phyloP scores from a whole-genome alignment of 140 eudicot genomes.

The Stevia rebaudiana region DNA sequence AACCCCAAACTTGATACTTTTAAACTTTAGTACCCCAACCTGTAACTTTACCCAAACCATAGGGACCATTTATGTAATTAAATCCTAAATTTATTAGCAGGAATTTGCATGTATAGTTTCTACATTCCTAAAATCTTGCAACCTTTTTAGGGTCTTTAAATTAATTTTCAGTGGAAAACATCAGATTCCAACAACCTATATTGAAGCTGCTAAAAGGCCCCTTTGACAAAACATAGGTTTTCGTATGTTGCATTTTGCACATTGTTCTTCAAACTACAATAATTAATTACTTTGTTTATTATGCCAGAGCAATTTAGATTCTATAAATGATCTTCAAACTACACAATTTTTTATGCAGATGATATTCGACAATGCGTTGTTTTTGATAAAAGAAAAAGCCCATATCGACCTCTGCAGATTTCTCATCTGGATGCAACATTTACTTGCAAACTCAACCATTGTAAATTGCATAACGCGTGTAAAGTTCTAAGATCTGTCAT shows the following conservation, averaged over 20 bases:
- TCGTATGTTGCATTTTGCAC: background rate
- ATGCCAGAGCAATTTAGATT: background rate
- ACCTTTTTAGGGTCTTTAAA: background rate
- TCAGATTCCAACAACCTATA: background rate
- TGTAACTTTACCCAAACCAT: too few relatives aligned
- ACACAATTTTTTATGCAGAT: conserved; percentile 30
- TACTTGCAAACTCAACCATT: conserved; percentile 14
- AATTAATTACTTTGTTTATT: conserved; percentile 5
- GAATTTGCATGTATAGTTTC: background rate
- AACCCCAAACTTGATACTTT: too few relatives aligned
- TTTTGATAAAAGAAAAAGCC: conserved; percentile 22
- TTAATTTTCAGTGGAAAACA: background rate
- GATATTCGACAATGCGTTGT: conserved; percentile 10
- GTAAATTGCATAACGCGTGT: conserved; percentile 20
- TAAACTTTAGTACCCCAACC: too few relatives aligned
- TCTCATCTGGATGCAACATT: conserved; percentile 23
- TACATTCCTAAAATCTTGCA: background rate
- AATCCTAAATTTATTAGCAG: background rate
- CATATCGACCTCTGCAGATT: conserved; percentile 24
- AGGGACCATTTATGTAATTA: too few relatives aligned
- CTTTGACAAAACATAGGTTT: background rate
- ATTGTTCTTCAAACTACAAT: background rate
- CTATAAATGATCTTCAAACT: conserved; percentile 13
- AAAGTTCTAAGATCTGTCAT: conserved; percentile 36
- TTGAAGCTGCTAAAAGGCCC: conserved; percentile 4